Percentiles rank a stretch among this genome's conserved stretches.
Conservation (phyloP, 352 stramenopile species). For the Phytophthora foliorum region DNA sequence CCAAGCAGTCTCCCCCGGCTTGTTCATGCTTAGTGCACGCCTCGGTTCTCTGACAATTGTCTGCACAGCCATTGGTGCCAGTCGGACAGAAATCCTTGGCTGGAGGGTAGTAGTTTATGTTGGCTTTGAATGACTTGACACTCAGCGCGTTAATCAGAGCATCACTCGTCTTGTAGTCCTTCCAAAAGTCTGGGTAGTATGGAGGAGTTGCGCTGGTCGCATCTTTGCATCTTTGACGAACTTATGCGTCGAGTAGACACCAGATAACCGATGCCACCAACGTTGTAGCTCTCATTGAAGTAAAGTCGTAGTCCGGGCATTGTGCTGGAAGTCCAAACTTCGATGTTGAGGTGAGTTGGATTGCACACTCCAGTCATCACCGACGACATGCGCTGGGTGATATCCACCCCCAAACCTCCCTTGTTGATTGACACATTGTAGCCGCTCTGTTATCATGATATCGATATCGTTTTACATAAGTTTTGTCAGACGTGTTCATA, state of each 20-base stretch:
- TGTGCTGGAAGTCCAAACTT: conserved; percentile 57
- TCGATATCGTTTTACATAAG: too few relatives aligned
- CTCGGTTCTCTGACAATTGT: conserved; percentile 52
- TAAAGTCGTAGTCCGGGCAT: conserved; percentile 47
- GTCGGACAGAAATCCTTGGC: conserved; percentile 35
- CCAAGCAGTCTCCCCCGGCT: conserved; percentile 46
- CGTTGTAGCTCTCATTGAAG: conserved; percentile 57
- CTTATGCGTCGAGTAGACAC: conserved; percentile 56
- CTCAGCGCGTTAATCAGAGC: conserved; percentile 44
- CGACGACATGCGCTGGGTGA: conserved; percentile 50
- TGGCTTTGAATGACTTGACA: conserved; percentile 34
- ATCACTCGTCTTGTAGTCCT: conserved; percentile 52
- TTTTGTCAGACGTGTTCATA: not conserved
- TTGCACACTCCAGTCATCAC: conserved; percentile 46
- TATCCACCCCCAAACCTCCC: conserved; percentile 2
- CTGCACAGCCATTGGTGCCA: conserved; percentile 49
- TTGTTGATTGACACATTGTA: conserved; percentile 45
- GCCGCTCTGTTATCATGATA: conserved; percentile 22
- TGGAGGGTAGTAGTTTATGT: conserved; percentile 46
- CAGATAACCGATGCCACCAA: conserved; percentile 43
- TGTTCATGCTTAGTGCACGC: conserved; percentile 54
- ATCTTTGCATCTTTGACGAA: conserved; percentile 40
- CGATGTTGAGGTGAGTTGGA: conserved; percentile 65
- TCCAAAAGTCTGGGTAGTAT: conserved; percentile 62
- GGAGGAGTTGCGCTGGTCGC: conserved; percentile 14